Base-by-base conservation (phyloP, 2,329 filamentous ascomycete species). In the Aureobasidium uvarum region DNA sequence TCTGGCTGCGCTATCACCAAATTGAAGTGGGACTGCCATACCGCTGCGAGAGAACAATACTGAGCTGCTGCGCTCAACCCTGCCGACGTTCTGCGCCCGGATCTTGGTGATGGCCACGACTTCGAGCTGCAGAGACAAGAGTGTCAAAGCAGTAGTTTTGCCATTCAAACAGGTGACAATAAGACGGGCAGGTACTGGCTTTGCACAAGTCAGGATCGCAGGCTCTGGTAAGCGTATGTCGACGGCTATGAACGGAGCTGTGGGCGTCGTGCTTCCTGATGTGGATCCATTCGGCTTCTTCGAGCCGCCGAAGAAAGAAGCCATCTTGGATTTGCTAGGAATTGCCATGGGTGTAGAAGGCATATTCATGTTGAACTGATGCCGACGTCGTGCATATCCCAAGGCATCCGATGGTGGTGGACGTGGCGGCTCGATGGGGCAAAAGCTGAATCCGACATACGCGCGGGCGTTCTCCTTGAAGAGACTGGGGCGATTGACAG, bases 341-440 rank as follows among this genome's bases (percentile, higher is more conserved):
- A 62, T 41, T 33, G 52, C 52, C 38, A 58, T 64, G 14, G 69
- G 65, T 8, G 65, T 46, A 75, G 63, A 69, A 6, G 67, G 41
- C 23, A 54, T 31, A 18, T 36, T 33, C 2, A 25, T 25, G 46
- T 77, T 75, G 70, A 89, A 89, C 67, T 85, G 82, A 70, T 89
- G 86, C 66, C 84, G 82, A 25, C 94, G 85, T 66, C 92, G 83
- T 2, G 93, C 95, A 77, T 91, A 99, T 2, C 89, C 88, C 76
- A 98, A 93, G 69, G 92, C 89, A 28, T 86, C 85, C 0, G 86
- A 84, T 52, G 82, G 79, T 5, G 84, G 80, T 0, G 86, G 86
- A 48, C 93, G 83, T 0, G 94, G 93, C 6, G 92, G 91, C 76
- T 99, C 95, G 70, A 98, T 94, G 5, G 95, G 95, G 43, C 97